These are phyloP conservation scores for Scorias spongiosa DNA, from an alignment of 2,329 filamentous ascomycete genomes.

Conservation along the genomic window DNA sequence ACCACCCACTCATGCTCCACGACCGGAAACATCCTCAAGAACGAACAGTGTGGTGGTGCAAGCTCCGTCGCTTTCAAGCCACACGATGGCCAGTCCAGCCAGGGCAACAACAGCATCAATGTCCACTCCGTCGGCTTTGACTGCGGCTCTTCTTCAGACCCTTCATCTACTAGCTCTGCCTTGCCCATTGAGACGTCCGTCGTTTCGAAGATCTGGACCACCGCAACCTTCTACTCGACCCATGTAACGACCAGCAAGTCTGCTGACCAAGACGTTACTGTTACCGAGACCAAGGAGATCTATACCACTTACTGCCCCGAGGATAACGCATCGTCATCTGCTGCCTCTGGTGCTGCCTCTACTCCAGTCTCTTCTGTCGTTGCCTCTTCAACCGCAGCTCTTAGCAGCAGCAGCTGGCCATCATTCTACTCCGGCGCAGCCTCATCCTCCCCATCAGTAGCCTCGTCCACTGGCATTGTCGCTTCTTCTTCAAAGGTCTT, in stretches of 20 bases:
- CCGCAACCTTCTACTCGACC: no score
- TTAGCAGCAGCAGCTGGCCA: no score
- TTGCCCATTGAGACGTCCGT: background rate
- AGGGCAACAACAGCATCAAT: constrained; percentile 55
- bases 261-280: constrained; percentile 7
- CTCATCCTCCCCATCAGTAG: no score
- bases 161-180: background rate
- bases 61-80: constrained; percentile 58
- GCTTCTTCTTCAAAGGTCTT: constrained; percentile 2
- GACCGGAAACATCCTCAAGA: constrained; percentile 55
- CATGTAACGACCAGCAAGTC: background rate
- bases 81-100: constrained; percentile 40
- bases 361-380: background rate
- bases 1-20: constrained; percentile 54
- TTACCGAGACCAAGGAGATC: constrained; percentile 23
- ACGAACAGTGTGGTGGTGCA: constrained; percentile 86
- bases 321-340: no score
- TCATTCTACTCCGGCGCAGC: no score
- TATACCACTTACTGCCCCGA: constrained; percentile 27
- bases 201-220: no score
- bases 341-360: no score
- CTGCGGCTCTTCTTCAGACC: background rate
- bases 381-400: background rate
- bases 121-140: constrained; percentile 50
- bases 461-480: background rate